Percentiles rank a stretch among this genome's conserved stretches.
These are phyloP conservation scores for Wallacemonas collosoma DNA, from an alignment of 208 protist genomes.

Conservation along the genomic window DNA sequence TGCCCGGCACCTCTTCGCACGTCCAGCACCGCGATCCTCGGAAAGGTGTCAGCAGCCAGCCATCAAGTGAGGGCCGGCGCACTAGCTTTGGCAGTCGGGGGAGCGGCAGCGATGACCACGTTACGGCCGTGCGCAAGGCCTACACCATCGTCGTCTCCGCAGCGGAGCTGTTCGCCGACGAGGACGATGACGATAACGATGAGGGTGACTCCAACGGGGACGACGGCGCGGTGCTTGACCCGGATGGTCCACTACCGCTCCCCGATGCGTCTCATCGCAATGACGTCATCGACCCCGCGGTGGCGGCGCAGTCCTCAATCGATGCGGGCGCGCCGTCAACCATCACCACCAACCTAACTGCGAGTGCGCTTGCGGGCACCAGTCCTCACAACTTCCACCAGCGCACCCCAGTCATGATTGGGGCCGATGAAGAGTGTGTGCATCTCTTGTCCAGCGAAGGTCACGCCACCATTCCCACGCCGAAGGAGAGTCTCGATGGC, in stretches of 20 bases:
- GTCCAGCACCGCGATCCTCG: not conserved
- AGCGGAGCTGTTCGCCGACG: conserved; percentile 12
- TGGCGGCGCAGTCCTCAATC: not conserved
- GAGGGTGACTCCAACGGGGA: not conserved
- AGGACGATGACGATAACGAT: conserved; percentile 17
- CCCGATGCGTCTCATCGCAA: not conserved
- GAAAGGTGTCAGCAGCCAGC: not conserved
- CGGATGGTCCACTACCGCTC: not conserved
- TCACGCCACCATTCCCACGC: conserved; percentile 6
- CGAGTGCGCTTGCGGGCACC: not conserved
- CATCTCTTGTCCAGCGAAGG: conserved; percentile 17
- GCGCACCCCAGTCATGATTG: conserved; percentile 78
- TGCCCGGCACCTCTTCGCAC: not conserved
- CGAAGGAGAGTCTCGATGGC: conserved; percentile 17
- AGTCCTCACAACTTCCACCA: conserved; percentile 65
- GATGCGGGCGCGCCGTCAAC: conserved; percentile 7
- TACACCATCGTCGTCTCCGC: conserved; percentile 14
- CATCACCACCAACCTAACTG: not conserved
- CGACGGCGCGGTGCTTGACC: not conserved
- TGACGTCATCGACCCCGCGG: not conserved
- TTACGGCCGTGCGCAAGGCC: conserved; percentile 11
- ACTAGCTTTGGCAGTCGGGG: not conserved
- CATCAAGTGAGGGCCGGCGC: not conserved
- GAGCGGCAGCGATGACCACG: not conserved
- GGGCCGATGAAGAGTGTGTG: conserved; percentile 52